phyloP scores from a whole-genome alignment of 2,329 filamentous ascomycete species.

The Pseudogymnoascus sp. region DNA sequence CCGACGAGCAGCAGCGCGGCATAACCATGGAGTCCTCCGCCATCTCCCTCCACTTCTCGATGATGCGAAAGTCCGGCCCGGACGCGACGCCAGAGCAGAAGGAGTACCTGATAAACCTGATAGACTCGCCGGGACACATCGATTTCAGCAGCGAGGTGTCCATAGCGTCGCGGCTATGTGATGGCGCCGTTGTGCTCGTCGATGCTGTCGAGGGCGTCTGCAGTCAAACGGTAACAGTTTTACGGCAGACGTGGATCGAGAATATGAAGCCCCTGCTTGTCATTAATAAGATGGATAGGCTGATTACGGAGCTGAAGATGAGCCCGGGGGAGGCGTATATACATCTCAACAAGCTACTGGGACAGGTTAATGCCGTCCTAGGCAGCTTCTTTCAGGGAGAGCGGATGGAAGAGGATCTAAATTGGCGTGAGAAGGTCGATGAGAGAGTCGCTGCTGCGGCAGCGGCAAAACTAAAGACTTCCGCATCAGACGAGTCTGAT shows the following conservation, averaged over 20 bases:
- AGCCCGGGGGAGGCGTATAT: conserved; percentile 81
- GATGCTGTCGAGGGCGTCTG: conserved; percentile 97
- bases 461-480: conserved; percentile 24
- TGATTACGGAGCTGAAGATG: conserved; percentile 92
- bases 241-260: conserved; percentile 91
- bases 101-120: conserved; percentile 94
- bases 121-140: conserved; percentile 96
- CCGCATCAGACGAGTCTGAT: conserved; percentile 25
- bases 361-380: conserved; percentile 94
- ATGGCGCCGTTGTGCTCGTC: conserved; percentile 88
- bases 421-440: conserved; percentile 91
- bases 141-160: conserved; percentile 98
- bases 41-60: conserved; percentile 92
- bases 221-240: conserved; percentile 94
- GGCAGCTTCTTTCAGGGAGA: conserved; percentile 97
- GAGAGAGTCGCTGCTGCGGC: conserved; percentile 68
- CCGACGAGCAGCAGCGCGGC: conserved; percentile 88
- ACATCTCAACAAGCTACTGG: conserved; percentile 79
- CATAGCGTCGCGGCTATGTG: conserved; percentile 86
- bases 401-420: conserved; percentile 94
- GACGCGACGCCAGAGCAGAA: conserved; percentile 63
- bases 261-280: conserved; percentile 90
- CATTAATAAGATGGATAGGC: conserved; percentile 96
- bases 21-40: conserved; percentile 99
- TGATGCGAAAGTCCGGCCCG: conserved; percentile 65